phyloP scores from a whole-genome alignment of 2,329 filamentous ascomycete species.

The Penicillium sp. region DNA sequence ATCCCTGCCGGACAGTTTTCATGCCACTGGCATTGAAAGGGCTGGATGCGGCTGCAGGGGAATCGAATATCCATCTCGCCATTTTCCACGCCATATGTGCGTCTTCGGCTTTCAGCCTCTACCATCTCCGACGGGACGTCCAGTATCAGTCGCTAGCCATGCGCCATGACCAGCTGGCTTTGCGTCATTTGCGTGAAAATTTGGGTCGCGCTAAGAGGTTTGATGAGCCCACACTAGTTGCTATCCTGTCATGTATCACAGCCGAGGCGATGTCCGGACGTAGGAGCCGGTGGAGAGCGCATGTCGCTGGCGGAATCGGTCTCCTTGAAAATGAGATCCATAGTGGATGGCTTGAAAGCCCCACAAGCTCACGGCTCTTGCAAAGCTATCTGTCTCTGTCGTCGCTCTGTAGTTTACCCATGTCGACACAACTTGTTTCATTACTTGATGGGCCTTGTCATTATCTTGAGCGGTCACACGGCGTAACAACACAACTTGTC shows the following conservation, averaged over 20 bases:
- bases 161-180: conserved; percentile 29
- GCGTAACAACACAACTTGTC: conserved; percentile 27
- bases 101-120: conserved; percentile 25
- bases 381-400: conserved; percentile 32
- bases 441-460: conserved; percentile 23
- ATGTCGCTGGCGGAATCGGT: conserved; percentile 22
- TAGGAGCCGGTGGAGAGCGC: conserved; percentile 24
- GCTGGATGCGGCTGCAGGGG: conserved; percentile 6
- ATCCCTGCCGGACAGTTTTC: conserved; percentile 30
- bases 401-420: conserved; percentile 26
- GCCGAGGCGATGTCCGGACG: conserved; percentile 28
- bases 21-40: conserved; percentile 23
- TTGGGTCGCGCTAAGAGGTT: conserved; percentile 11
- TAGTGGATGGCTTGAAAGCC: conserved; percentile 17
- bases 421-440: conserved; percentile 22
- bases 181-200: conserved; percentile 27
- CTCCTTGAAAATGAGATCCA: conserved; percentile 22
- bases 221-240: conserved; percentile 19
- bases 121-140: conserved; percentile 24
- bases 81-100: conserved; percentile 31
- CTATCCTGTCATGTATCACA: conserved; percentile 20
- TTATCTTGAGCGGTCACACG: conserved; percentile 30
- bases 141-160: conserved; percentile 27
- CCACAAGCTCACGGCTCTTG: conserved; percentile 18
- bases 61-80: conserved; percentile 27